phyloP scores from a whole-genome alignment of 768 basidiomycete genomes.

The Calocybe cyanea region DNA sequence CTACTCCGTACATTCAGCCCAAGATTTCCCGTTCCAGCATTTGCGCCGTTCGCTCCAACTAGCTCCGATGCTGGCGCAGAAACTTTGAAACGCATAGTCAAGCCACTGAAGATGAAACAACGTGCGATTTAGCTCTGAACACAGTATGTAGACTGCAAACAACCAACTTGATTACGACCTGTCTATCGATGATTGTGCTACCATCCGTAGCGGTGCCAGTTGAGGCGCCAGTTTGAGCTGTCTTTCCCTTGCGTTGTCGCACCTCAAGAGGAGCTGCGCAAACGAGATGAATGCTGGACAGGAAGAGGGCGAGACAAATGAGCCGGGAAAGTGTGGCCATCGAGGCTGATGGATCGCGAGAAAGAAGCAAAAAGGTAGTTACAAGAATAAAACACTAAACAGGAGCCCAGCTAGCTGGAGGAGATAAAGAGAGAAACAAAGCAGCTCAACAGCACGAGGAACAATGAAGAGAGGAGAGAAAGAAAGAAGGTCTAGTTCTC shows the following conservation, averaged over 20 bases:
- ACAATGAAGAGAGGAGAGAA: not conserved
- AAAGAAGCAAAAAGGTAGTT: not conserved
- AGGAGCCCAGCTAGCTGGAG: not conserved
- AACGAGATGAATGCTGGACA: not conserved
- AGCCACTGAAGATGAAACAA: constrained; percentile 12
- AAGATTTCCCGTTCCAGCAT: constrained; percentile 13
- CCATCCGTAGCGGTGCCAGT: constrained; percentile 21
- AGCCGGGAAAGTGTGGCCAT: constrained; percentile 3
- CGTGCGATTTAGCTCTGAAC: not conserved
- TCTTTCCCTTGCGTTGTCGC: constrained; percentile 9
- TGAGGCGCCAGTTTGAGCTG: constrained; percentile 8
- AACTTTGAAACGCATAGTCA: constrained; percentile 25
- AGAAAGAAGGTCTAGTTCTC: no score
- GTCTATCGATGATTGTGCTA: constrained; percentile 22
- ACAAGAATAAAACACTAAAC: not conserved
- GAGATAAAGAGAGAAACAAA: not conserved
- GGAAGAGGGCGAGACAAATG: constrained; percentile 1
- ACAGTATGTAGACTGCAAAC: not conserved
- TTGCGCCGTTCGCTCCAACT: constrained; percentile 11
- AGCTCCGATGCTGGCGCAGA: constrained; percentile 22
- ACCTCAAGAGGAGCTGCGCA: constrained; percentile 7
- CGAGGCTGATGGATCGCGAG: constrained; percentile 1
- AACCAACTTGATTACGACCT: constrained; percentile 23
- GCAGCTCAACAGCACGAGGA: constrained; percentile 3
- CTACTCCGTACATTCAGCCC: constrained; percentile 19